These are phyloP conservation scores for Fusarium vanettenii DNA, from an alignment of 2,329 filamentous ascomycete species.

Conservation along the genomic window DNA sequence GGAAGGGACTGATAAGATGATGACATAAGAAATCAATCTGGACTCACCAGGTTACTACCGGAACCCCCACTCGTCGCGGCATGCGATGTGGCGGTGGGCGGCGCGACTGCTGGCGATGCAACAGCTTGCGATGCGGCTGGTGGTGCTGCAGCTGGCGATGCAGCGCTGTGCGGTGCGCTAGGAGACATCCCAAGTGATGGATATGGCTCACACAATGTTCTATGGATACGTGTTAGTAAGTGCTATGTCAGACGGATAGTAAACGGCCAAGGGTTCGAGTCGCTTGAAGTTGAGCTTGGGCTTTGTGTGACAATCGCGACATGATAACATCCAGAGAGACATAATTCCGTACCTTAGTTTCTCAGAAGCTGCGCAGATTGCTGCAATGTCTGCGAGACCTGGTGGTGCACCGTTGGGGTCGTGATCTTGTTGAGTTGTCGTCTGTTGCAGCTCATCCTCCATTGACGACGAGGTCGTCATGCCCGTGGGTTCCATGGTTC, in stretches of 20 bases:
- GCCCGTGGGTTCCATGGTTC: background rate
- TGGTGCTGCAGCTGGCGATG: background rate
- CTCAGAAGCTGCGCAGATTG: background rate
- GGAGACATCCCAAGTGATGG: conserved; percentile 42
- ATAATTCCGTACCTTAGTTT: conserved; percentile 57
- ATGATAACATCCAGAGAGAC: background rate
- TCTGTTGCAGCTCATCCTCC: conserved; percentile 62
- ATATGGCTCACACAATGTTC: conserved; percentile 34
- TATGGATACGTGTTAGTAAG: conserved; percentile 29
- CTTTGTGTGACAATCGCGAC: background rate
- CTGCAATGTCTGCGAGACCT: conserved; percentile 5
- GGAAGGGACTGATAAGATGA: conserved; percentile 12
- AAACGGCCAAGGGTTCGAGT: background rate
- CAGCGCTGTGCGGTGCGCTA: conserved; percentile 53
- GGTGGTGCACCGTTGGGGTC: conserved; percentile 59
- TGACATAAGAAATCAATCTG: conserved; percentile 17
- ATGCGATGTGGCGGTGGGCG: conserved; percentile 44
- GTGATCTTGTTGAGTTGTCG: conserved; percentile 60
- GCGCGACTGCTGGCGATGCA: background rate
- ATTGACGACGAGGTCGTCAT: conserved; percentile 47
- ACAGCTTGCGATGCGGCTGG: background rate
- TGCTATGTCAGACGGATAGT: conserved; percentile 8
- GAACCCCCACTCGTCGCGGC: conserved; percentile 55
- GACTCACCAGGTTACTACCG: conserved; percentile 55
- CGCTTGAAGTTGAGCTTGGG: background rate